Conservation (phyloP, 1,284 basidiomycete genomes). For the Ceratobasidium sp. region DNA sequence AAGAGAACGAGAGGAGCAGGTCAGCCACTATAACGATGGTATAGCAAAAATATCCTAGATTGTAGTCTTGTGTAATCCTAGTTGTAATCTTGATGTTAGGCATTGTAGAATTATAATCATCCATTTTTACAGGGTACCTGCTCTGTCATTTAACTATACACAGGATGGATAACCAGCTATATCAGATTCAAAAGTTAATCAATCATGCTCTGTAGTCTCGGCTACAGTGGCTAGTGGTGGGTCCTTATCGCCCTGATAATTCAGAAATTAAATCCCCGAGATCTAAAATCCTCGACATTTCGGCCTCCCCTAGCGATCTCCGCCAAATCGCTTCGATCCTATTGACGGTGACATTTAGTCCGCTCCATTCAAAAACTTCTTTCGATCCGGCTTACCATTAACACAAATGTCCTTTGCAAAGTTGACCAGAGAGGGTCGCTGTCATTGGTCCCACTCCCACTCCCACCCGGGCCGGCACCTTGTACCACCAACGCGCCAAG, state of each 20-base stretch:
- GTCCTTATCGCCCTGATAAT: neutral
- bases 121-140: constrained; percentile 17
- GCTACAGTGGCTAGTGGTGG: neutral
- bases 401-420: constrained; percentile 79
- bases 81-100: neutral
- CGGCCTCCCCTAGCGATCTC: constrained; percentile 56
- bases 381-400: constrained; percentile 65
- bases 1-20: constrained; percentile 69
- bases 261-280: constrained; percentile 43
- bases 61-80: neutral
- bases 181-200: constrained; percentile 20
- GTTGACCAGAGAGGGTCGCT: constrained; percentile 91
- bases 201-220: neutral
- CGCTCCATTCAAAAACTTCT: neutral
- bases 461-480: constrained; percentile 53
- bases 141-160: neutral
- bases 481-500: constrained; percentile 88
- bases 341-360: neutral
- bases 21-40: neutral
- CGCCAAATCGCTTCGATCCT: constrained; percentile 59
- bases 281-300: constrained; percentile 42
- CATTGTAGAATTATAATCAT: neutral
- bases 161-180: constrained; percentile 2
- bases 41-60: neutral
- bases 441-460: constrained; percentile 64